phyloP scores from a whole-genome alignment of 2,329 filamentous ascomycete species.

The Fusarium torreyae region DNA sequence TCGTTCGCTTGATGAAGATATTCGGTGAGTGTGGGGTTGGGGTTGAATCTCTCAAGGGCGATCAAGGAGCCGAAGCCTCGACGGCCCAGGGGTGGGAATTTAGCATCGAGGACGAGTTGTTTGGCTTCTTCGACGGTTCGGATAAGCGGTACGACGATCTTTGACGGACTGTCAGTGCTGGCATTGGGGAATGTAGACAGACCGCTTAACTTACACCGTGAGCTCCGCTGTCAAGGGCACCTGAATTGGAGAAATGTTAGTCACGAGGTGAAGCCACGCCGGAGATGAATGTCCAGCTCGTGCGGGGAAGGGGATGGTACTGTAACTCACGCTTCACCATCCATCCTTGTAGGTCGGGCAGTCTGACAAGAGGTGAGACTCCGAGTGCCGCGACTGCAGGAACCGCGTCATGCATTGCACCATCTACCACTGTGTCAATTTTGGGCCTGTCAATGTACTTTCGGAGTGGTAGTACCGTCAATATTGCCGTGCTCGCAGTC shows the following conservation, averaged over 20 bases:
- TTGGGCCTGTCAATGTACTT: background rate
- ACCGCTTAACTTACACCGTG: conserved; percentile 58
- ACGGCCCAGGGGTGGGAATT: conserved; percentile 65
- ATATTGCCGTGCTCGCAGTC: conserved; percentile 69
- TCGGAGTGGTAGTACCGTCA: conserved; percentile 55
- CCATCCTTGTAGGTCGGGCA: conserved; percentile 66
- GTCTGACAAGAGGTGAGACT: conserved; percentile 62
- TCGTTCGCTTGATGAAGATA: conserved; percentile 67
- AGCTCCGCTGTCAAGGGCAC: conserved; percentile 65
- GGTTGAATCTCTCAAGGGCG: conserved; percentile 60
- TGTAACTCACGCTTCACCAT: conserved; percentile 61
- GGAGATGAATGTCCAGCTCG: conserved; percentile 1
- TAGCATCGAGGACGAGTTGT: conserved; percentile 63
- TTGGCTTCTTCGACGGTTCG: conserved; percentile 62
- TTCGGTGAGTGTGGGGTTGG: conserved; percentile 61
- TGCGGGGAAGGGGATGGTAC: background rate
- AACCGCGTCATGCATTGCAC: conserved; percentile 69
- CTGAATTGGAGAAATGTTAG: conserved; percentile 34
- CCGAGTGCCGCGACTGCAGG: conserved; percentile 66
- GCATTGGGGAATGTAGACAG: no score
- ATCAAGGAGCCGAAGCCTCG: conserved; percentile 67
- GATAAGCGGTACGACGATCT: conserved; percentile 64
- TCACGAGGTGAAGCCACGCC: no score
- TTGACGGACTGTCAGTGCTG: conserved; percentile 23
- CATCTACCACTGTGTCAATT: conserved; percentile 52